Percentiles rank a stretch among this genome's conserved stretches.
Evolutionary conservation across 495 filamentous ascomycete genomes (phyloP).

Genomic region (Aspergillus biplanus): DNA sequence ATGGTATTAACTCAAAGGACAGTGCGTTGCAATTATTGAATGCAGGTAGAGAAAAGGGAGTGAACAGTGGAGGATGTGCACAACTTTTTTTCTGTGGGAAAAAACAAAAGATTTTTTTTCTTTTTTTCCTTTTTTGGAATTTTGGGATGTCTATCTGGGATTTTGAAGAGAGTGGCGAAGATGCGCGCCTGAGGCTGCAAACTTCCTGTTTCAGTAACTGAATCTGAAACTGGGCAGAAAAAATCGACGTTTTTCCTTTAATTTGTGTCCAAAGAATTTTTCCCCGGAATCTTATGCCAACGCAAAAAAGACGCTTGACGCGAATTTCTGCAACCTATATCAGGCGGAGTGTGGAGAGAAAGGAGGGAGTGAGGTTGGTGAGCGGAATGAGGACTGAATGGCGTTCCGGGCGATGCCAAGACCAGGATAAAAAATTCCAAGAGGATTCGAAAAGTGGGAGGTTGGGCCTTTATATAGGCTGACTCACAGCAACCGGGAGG

Average conservation of each 20-base stretch:
- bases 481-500: constrained; percentile 36
- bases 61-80: constrained; percentile 27
- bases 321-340: constrained; percentile 27
- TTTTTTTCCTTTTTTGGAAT: constrained; percentile 28
- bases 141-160: constrained; percentile 43
- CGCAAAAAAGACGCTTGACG: constrained; percentile 20
- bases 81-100: constrained; percentile 14
- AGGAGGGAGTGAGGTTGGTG: constrained; percentile 32
- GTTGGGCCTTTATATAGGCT: constrained; percentile 54
- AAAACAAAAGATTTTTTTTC: constrained; percentile 24
- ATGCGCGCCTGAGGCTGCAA: constrained; percentile 31
- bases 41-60: constrained; percentile 27
- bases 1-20: constrained; percentile 16
- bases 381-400: constrained; percentile 33
- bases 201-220: constrained; percentile 37
- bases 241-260: constrained; percentile 20
- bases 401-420: constrained; percentile 52
- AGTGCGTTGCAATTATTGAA: constrained; percentile 20
- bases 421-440: constrained; percentile 47
- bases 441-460: constrained; percentile 42
- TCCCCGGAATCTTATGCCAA: constrained; percentile 25
- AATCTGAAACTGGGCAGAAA: constrained; percentile 24
- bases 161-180: constrained; percentile 33
- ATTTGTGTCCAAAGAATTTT: constrained; percentile 25
- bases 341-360: constrained; percentile 28